Conservation (phyloP, 495 filamentous ascomycete genomes). For the Aspergillus conjunctus region DNA sequence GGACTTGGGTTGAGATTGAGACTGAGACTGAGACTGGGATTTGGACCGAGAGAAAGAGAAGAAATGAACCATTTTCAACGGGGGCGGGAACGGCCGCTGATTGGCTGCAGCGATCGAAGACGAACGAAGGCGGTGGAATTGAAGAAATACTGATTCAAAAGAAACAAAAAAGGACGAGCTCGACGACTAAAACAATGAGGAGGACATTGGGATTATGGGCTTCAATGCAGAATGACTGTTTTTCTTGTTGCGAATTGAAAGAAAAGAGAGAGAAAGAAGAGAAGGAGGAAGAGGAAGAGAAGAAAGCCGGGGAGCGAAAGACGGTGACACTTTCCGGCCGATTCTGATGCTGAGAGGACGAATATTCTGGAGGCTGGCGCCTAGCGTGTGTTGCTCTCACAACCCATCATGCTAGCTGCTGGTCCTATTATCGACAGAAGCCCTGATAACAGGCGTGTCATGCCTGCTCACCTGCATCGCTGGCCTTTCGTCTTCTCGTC, state of each 20-base stretch:
- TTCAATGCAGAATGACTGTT: not conserved
- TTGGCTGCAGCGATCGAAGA: constrained; percentile 41
- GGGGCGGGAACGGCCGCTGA: constrained; percentile 22
- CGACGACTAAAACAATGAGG: not conserved
- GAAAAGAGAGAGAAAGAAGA: constrained; percentile 5
- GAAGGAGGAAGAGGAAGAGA: not conserved
- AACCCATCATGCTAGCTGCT: not conserved
- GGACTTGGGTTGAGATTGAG: constrained; percentile 30
- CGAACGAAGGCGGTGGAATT: constrained; percentile 53
- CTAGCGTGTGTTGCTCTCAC: constrained; percentile 22
- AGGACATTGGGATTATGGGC: not conserved
- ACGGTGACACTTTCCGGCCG: not conserved
- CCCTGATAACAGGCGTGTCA: not conserved
- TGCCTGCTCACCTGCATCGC: constrained; percentile 8
- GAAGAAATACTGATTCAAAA: not conserved
- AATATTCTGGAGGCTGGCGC: constrained; percentile 22
- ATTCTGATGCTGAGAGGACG: constrained; percentile 15
- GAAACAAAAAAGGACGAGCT: not conserved
- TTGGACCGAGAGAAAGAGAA: constrained; percentile 39
- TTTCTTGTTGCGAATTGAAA: not conserved
- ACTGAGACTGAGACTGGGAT: constrained; percentile 36
- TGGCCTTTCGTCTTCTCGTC: not conserved
- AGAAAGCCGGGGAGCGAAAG: not conserved
- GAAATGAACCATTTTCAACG: constrained; percentile 39
- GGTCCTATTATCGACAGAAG: not conserved